Percentiles rank a stretch among this genome's conserved stretches.
phyloP scores from a whole-genome alignment of 2,329 filamentous ascomycete species.

The Apiospora rasikravindrae region DNA sequence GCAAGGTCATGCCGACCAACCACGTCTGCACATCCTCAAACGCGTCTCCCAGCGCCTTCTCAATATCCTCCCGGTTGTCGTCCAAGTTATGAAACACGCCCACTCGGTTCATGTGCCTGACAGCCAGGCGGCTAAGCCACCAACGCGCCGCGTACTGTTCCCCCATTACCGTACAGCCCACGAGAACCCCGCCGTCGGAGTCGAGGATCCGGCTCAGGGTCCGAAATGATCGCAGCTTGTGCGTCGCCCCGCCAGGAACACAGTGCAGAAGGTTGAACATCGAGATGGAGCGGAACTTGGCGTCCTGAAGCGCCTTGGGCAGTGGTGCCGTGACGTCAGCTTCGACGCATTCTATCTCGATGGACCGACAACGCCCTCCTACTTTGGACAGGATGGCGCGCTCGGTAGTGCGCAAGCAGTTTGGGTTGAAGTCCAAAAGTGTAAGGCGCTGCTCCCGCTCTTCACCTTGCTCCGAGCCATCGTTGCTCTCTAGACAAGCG shows the following conservation, averaged over 20 bases:
- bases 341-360: constrained; percentile 36
- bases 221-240: constrained; percentile 39
- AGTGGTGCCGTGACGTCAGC: constrained; percentile 44
- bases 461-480: background rate
- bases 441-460: constrained; percentile 36
- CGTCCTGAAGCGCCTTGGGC: constrained; percentile 32
- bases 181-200: constrained; percentile 41
- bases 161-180: constrained; percentile 45
- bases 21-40: constrained; percentile 47
- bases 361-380: constrained; percentile 10
- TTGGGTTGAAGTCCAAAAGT: constrained; percentile 43
- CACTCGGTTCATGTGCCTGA: constrained; percentile 42
- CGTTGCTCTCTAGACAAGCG: background rate
- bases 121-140: constrained; percentile 32
- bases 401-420: constrained; percentile 39
- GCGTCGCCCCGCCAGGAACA: constrained; percentile 37
- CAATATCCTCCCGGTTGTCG: constrained; percentile 42
- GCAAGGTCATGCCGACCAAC: constrained; percentile 43
- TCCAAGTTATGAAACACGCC: constrained; percentile 47
- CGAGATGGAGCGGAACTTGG: constrained; percentile 48
- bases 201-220: constrained; percentile 39
- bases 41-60: constrained; percentile 38
- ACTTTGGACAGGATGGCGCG: constrained; percentile 29
- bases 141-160: constrained; percentile 32
- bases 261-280: constrained; percentile 51